phyloP scores from a whole-genome alignment of 805 yeast species.

The Metschnikowia kofuensis region DNA sequence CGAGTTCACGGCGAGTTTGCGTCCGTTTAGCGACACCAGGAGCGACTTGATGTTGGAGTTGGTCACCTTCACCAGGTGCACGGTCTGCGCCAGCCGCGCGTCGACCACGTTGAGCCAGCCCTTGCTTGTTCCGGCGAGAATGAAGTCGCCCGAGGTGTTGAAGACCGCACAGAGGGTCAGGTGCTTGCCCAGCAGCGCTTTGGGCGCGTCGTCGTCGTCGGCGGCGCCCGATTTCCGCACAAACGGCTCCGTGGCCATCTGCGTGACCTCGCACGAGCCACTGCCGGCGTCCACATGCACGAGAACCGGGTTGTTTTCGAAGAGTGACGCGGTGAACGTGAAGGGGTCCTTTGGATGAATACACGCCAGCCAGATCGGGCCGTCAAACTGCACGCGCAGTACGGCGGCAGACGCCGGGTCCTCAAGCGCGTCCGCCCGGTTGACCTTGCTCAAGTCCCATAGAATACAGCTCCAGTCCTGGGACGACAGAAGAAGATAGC shows the following conservation, averaged over 20 bases:
- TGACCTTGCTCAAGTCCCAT: slow-evolving; percentile 63
- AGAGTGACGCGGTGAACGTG: slow-evolving; percentile 59
- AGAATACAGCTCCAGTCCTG: slow-evolving; percentile 80
- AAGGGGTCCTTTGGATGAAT: slow-evolving; percentile 48
- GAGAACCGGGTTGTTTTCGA: slow-evolving; percentile 58
- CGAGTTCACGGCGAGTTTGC: slow-evolving; percentile 68
- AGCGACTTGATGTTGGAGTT: slow-evolving; percentile 70
- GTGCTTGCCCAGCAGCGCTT: slow-evolving; percentile 30
- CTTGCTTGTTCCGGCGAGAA: slow-evolving; percentile 75
- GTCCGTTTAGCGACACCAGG: slow-evolving; percentile 54
- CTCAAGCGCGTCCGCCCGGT: slow-evolving; percentile 14
- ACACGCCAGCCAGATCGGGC: slow-evolving; percentile 71
- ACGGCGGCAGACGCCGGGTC: slow-evolving; percentile 18
- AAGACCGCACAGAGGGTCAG: slow-evolving; percentile 51
- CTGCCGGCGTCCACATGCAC: slow-evolving; percentile 30
- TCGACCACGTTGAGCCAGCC: slow-evolving; percentile 65
- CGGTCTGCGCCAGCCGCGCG: slow-evolving; percentile 27
- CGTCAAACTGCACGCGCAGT: slow-evolving; percentile 51
- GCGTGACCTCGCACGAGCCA: slow-evolving; percentile 8
- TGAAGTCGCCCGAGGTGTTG: slow-evolving; percentile 50
- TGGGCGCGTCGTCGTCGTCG: slow-evolving; percentile 15
- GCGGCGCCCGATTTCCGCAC: slow-evolving; percentile 1
- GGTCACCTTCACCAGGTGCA: slow-evolving; percentile 56
- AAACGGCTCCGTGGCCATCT: slow-evolving; percentile 20
- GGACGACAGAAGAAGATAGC: slow-evolving; percentile 65